These are phyloP conservation scores for Nitzschia putrida DNA, from an alignment of 108 stramenopile species.

Conservation along the genomic window DNA sequence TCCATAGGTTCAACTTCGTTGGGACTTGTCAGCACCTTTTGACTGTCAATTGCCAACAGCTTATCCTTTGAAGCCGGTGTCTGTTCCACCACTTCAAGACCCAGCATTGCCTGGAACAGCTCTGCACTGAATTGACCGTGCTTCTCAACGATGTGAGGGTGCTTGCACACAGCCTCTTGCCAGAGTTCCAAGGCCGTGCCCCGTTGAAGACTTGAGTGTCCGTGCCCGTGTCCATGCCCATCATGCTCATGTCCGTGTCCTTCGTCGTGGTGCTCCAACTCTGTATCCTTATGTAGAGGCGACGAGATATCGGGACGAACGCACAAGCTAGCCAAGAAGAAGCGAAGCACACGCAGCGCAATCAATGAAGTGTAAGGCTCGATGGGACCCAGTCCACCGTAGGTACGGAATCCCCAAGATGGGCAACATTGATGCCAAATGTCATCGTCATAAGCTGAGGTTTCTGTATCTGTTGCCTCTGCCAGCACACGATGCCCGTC, in stretches of 20 bases:
- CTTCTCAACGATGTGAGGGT: constrained; percentile 72
- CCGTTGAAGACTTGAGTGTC: constrained; percentile 10
- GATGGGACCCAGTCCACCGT: constrained; percentile 74
- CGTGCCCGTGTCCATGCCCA: constrained; percentile 25
- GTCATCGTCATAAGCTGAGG: constrained; percentile 7
- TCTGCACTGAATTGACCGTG: constrained; percentile 79
- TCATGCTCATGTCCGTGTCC: constrained; percentile 11
- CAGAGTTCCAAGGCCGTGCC: constrained; percentile 70
- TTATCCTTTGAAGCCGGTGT: constrained; percentile 4
- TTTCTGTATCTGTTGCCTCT: neutral
- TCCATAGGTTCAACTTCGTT: neutral
- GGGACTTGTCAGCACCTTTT: neutral
- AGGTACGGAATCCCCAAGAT: constrained; percentile 59
- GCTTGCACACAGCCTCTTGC: constrained; percentile 62
- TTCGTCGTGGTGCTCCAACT: constrained; percentile 13
- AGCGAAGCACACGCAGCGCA: constrained; percentile 64
- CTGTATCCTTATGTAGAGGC: neutral
- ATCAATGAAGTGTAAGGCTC: constrained; percentile 77
- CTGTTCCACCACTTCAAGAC: constrained; percentile 44
- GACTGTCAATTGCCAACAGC: neutral
- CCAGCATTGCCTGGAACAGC: constrained; percentile 85
- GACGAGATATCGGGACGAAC: constrained; percentile 3
- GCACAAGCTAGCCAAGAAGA: constrained; percentile 34
- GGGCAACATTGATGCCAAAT: constrained; percentile 8
- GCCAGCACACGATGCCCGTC: neutral